Percentiles rank a stretch among this genome's conserved stretches.
These are phyloP conservation scores for Cutaneotrichosporon sp. DNA, from an alignment of 1,284 basidiomycete genomes.

Conservation along the genomic window DNA sequence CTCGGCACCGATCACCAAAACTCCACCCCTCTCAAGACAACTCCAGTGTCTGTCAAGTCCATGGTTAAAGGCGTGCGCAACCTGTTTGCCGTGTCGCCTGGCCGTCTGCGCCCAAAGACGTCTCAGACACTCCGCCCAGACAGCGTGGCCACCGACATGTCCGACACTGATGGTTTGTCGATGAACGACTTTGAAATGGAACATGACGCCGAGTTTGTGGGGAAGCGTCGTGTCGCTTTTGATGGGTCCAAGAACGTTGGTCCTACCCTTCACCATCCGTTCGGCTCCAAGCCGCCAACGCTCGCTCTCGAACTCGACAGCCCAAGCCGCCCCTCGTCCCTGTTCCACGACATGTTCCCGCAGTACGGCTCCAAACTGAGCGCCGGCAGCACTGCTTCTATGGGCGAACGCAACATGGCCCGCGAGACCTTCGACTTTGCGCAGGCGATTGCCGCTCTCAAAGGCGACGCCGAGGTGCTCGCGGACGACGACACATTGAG, in stretches of 20 bases:
- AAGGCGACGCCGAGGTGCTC: neutral
- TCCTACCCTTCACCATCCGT: too few species aligned
- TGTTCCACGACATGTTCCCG: neutral
- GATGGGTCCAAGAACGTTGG: too few species aligned
- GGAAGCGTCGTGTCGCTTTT: neutral
- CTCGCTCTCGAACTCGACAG: slow-evolving; percentile 14
- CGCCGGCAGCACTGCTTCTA: neutral
- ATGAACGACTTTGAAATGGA: neutral
- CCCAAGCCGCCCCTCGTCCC: neutral
- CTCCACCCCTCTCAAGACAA: neutral
- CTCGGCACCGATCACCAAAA: neutral
- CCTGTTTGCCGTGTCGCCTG: slow-evolving; percentile 25
- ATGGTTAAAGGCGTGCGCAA: slow-evolving; percentile 37
- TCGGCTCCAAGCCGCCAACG: slow-evolving; percentile 10
- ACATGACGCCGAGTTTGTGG: neutral
- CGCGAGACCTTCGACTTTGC: slow-evolving; percentile 2
- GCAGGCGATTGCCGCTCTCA: neutral
- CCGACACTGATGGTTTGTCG: neutral
- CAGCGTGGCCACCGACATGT: neutral
- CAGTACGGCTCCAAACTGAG: neutral
- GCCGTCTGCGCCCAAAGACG: slow-evolving; percentile 3
- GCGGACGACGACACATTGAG: neutral
- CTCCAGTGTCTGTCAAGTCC: slow-evolving; percentile 14
- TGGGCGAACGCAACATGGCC: neutral
- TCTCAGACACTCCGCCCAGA: neutral